Base-by-base conservation (phyloP, 1,284 basidiomycete species). In the Trametes polyzona region DNA sequence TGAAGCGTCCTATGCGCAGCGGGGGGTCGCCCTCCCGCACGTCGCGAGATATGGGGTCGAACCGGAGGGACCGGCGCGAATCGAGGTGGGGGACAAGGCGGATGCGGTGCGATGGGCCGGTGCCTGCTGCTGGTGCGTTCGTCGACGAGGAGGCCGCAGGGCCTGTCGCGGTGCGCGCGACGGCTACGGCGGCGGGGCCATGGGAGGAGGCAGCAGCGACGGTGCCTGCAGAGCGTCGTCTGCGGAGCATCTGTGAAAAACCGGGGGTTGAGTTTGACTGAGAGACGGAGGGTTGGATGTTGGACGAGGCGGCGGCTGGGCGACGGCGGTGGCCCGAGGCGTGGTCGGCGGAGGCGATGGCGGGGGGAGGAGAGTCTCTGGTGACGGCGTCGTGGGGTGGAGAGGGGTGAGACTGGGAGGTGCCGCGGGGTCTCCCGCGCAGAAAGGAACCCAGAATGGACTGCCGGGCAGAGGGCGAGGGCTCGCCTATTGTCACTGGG, bases 21-120 rank as follows among this genome's bases (percentile, higher is more conserved):
- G 92, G 76, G 0, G 84, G 68, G 63, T 86, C 87, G 63, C 78
- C 84, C 61, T 88, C 84, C 39, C 76, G 77, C 61, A 95, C 80
- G 71, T 97, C 94, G 26, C 96, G 86, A 47, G 86, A 81, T 78
- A 98, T 94, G 51, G 96, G 92, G 48, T 98, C 95, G 75, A 98
- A 98, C 56, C 92, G 86, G 14, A 98, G 85, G 0, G 93, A 93
- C 47, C 95, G 87, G 16, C 92, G 86, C 12, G 88, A 88, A 70
- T 98, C 95, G 67, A 98, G 88, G 70, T 97, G 93, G 4, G 96
- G 96, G 2, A 98, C 96, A 53, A 98, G 88, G 11, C 96, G 90
- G 65, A 90, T 86, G 60, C 87, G 84, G 63, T 86, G 83, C 11
- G 4, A 69, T 33, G 40, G 60, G 3, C 41, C 63, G 30, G 47